Evolutionary conservation across 2,329 filamentous ascomycete genomes (phyloP), one percentile per base, ranked within the genome.

Genomic region (Fusarium sp.): DNA sequence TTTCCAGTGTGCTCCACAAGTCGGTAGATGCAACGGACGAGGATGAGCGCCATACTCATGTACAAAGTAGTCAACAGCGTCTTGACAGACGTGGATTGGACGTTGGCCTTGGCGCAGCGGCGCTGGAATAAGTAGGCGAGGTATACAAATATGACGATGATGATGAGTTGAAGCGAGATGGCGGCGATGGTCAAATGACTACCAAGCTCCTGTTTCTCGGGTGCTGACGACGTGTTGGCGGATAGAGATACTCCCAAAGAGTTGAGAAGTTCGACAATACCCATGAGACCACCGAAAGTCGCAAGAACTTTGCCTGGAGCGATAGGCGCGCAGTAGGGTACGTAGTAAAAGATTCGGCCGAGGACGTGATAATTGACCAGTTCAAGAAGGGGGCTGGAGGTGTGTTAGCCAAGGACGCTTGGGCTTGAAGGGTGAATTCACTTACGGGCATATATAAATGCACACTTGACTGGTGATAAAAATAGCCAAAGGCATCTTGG

Each of bases 311-410:
- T 80, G 64, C 81, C 81, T 0, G 87, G 84, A 17, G 85, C 82
- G n/a, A 89, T 78, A 0, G 90, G 90, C 0, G 90, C 84, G 62
- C 87, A 84, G 76, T 90, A 88, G 0, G 91, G 91, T 2, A 92
- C 84, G 79, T 92, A 92, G 80, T 87, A 88, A 29, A 92, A 84
- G 12, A 91, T 83, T 3, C 90, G 87, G 5, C 87, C 88, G 62
- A 93, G 87, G 67, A 92, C 84, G 75, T 91, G 87, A 80, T 92
- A 92, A 81, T 92, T 92, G 67, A 87, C 86, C 5, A 91, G 86
- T 68, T 91, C 89, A 59, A 91, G 87, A 5, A 92, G 82, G 0
- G 91, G 91, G 4, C 88, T 89, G 4, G 14, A 14, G 8, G 8
- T 7, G 8, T 7, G 9, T 49, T 1, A 49, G 44, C 6, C 12